Base-by-base conservation (phyloP, 2,329 filamentous ascomycete species). In the Aspergillus neoniger region DNA sequence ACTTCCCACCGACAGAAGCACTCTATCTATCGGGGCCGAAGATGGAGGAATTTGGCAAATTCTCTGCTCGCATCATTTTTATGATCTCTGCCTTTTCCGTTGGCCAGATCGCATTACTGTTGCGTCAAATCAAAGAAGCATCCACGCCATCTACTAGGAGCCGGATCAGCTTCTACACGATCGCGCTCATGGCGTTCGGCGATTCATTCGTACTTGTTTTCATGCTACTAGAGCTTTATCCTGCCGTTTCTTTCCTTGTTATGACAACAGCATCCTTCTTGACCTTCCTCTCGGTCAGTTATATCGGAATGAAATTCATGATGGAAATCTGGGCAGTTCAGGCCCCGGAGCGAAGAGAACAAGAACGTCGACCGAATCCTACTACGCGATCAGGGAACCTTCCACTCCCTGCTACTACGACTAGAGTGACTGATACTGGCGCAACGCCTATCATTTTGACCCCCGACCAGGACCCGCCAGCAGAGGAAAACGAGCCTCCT, bases 321-420 rank as follows among this genome's bases (percentile, higher is more conserved):
- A 85, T 87, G 77, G 86, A 88, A 56, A 86, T 89, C n/a, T 88
- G 86, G 86, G 81, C 82, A 19, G 83, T 87, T 2, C 86, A 88
- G 69, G 83, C 74, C 12, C 76, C 77, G 14, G 77, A 79, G 63
- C 69, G 76, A 61, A 72, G 74, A 48, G 75, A 77, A 44, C 67
- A 68, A 58, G 72, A 72, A 50, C 74, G 72, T 54, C 66, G 66
- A 12, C 53, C 64, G 32, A 65, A 74, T 47, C 59, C 72, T 14
- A 67, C 71, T 19, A 67, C 74, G 12, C 73, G 70, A 8, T 68
- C 72, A 28, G 75, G 69, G 32, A 69, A 73, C 17, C 73, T 85
- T 9, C 84, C 84, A 12, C 74, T 81, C 15, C 85, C 85, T 15
- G 82, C 76, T 3, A 85, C 83, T 25, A 77, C 83, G 32, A 65